Conservation (phyloP, 345 rosid genomes). For the Pistacia atlantica region DNA sequence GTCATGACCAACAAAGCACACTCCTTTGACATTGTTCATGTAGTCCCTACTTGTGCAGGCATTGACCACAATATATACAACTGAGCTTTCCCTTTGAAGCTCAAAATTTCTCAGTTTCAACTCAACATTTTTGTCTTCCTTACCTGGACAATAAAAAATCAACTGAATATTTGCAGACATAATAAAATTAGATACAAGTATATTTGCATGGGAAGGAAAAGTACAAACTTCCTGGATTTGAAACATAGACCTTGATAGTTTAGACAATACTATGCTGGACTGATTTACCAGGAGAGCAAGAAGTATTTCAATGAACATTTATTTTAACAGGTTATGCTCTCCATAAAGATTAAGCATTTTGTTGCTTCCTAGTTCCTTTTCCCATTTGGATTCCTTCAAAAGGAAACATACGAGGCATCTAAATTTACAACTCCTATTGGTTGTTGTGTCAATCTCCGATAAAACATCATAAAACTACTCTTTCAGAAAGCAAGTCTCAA, state of each 20-base stretch:
- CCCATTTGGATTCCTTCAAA: background rate
- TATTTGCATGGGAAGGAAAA: background rate
- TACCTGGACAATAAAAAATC: conserved; percentile 48
- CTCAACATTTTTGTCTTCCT: conserved; percentile 73
- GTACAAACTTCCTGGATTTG: conserved; percentile 6
- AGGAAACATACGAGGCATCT: background rate
- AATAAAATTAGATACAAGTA: background rate
- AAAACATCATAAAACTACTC: background rate
- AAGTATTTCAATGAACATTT: background rate
- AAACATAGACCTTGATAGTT: background rate
- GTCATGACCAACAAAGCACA: conserved; percentile 89
- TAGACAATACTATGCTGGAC: background rate
- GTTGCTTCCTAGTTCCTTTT: background rate
- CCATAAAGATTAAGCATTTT: background rate
- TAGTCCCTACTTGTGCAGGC: conserved; percentile 84
- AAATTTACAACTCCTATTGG: background rate
- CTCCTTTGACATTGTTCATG: conserved; percentile 55
- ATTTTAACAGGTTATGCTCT: background rate
- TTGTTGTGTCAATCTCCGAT: background rate
- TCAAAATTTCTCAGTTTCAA: conserved; percentile 62
- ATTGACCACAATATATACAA: conserved; percentile 54
- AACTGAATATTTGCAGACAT: background rate
- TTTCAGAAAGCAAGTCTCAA: background rate
- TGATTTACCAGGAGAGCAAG: background rate
- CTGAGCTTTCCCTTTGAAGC: conserved; percentile 38